phyloP scores from a whole-genome alignment of 352 stramenopile genomes.

The Phytophthora uliginosa region DNA sequence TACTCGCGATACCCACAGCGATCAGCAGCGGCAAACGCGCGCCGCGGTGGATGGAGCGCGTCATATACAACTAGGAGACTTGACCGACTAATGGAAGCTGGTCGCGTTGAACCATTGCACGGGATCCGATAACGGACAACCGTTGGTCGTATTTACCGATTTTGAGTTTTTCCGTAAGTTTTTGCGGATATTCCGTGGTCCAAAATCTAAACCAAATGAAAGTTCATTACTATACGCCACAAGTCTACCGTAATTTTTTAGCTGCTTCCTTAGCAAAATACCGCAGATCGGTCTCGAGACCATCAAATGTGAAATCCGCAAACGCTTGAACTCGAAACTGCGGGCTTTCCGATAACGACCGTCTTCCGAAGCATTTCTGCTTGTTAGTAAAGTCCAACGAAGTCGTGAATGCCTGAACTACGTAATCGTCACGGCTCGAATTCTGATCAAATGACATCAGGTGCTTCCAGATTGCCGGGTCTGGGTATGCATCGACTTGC shows the following conservation, averaged over 20 bases:
- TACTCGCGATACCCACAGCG: conserved; percentile 23
- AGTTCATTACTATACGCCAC: too few relatives aligned
- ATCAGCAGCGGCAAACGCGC: conserved; percentile 17
- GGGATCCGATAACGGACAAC: conserved; percentile 6
- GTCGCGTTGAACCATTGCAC: background rate
- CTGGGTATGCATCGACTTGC: conserved; percentile 13
- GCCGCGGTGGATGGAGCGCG: background rate
- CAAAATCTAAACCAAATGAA: background rate
- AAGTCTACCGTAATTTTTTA: background rate
- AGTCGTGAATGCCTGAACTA: conserved; percentile 58
- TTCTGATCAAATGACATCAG: conserved; percentile 63
- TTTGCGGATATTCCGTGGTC: background rate
- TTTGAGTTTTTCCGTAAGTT: conserved; percentile 15
- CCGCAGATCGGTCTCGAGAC: conserved; percentile 22
- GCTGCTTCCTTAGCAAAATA: conserved; percentile 22
- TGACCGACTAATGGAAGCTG: background rate
- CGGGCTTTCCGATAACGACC: conserved; percentile 12
- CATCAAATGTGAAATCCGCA: conserved; percentile 6
- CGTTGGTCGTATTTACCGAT: background rate
- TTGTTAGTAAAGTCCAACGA: conserved; percentile 39
- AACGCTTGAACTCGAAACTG: conserved; percentile 26
- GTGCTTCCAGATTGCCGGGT: conserved; percentile 68
- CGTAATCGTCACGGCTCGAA: conserved; percentile 47
- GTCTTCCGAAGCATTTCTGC: conserved; percentile 69
- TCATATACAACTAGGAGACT: background rate